Conservation (phyloP, 75 land plant species). For the Cunninghamia lanceolata region DNA sequence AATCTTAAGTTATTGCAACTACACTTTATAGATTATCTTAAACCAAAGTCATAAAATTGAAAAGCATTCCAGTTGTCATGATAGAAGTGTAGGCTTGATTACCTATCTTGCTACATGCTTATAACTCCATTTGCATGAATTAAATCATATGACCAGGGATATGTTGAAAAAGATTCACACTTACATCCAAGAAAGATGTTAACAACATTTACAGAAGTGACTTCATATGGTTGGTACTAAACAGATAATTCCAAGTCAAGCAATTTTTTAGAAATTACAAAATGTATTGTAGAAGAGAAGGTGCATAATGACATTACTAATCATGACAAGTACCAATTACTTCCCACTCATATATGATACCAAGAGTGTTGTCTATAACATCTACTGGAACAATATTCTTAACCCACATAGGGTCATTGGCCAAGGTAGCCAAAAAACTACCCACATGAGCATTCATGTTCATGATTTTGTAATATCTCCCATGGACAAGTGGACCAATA, state of each 20-base stretch:
- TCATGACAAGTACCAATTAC: constrained; percentile 80
- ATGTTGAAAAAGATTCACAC: constrained; percentile 63
- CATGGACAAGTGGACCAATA: constrained; percentile 30
- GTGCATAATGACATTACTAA: constrained; percentile 41
- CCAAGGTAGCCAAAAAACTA: constrained; percentile 82
- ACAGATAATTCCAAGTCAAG: not conserved
- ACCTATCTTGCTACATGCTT: constrained; percentile 52
- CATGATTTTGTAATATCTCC: constrained; percentile 71
- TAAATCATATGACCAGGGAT: constrained; percentile 57
- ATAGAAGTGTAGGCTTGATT: not conserved
- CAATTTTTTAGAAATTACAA: not conserved
- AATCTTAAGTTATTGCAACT: not conserved
- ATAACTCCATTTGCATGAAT: constrained; percentile 44
- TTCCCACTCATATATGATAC: constrained; percentile 85
- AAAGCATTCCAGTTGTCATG: not conserved
- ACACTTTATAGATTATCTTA: not conserved
- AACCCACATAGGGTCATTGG: constrained; percentile 73
- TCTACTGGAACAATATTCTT: constrained; percentile 79
- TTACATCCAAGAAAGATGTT: not conserved
- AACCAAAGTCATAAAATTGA: not conserved
- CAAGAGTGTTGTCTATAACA: constrained; percentile 62
- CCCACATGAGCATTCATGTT: constrained; percentile 88
- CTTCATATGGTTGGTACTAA: not conserved
- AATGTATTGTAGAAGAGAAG: not conserved
- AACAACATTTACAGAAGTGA: not conserved